phyloP scores from a whole-genome alignment of 768 basidiomycete genomes.

The Psilocybe sp. region DNA sequence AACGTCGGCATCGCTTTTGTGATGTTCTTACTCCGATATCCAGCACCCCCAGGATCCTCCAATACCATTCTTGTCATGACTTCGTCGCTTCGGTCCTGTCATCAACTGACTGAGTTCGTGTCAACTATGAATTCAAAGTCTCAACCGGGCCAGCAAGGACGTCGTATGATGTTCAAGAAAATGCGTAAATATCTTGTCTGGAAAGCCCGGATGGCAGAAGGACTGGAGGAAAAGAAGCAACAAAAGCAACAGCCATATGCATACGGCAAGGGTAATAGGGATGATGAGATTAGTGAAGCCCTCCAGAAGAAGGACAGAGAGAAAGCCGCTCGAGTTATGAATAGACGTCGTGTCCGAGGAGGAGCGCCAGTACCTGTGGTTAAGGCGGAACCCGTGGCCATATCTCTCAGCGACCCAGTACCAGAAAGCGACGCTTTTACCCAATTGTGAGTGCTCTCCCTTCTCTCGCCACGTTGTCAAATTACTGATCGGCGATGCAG shows the following conservation, averaged over 20 bases:
- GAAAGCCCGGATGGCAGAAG: constrained; percentile 59
- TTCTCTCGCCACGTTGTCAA: not conserved
- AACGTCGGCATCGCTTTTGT: not conserved
- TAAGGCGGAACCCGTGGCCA: constrained; percentile 17
- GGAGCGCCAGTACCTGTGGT: constrained; percentile 48
- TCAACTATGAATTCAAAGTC: constrained; percentile 57
- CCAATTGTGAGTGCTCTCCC: constrained; percentile 47
- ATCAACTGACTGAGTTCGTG: constrained; percentile 77
- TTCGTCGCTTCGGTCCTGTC: constrained; percentile 71
- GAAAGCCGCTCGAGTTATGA: constrained; percentile 54
- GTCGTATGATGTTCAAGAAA: constrained; percentile 76
- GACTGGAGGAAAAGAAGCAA: constrained; percentile 27
- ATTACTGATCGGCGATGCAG: constrained; percentile 16
- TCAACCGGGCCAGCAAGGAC: constrained; percentile 61
- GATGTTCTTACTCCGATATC: not conserved
- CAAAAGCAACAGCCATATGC: constrained; percentile 13
- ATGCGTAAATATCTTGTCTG: constrained; percentile 75
- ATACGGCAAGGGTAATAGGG: constrained; percentile 23
- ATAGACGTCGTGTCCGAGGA: constrained; percentile 73
- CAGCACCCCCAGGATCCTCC: constrained; percentile 45
- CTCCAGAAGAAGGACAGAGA: constrained; percentile 75
- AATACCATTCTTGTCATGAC: constrained; percentile 89
- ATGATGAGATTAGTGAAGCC: constrained; percentile 61
- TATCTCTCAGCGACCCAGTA: constrained; percentile 33
- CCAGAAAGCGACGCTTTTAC: constrained; percentile 51